A percentile compares a stretch with the other conserved stretches of the same genome.
phyloP scores from a whole-genome alignment of 2,329 filamentous ascomycete species.

The Exophiala calicioides region DNA sequence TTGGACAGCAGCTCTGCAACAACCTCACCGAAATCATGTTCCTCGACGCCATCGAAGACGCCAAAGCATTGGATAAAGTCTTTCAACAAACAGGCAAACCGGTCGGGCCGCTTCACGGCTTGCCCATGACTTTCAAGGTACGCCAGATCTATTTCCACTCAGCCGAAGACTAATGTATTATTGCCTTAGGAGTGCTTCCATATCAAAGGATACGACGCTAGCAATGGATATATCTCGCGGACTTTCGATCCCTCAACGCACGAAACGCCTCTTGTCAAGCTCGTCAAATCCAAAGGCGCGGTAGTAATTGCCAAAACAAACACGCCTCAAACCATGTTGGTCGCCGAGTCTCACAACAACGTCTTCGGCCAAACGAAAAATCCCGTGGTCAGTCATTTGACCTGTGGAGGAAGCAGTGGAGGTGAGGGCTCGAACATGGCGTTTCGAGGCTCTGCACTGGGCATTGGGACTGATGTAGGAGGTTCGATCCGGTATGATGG shows the following conservation, averaged over 20 bases:
- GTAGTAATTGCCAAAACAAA: slow-evolving; percentile 70
- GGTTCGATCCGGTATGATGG: slow-evolving; percentile 40
- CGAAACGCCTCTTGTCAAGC: slow-evolving; percentile 59
- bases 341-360: slow-evolving; percentile 61
- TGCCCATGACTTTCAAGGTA: slow-evolving; percentile 41
- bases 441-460: slow-evolving; percentile 59
- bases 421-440: slow-evolving; percentile 64
- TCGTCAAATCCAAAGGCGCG: slow-evolving; percentile 62
- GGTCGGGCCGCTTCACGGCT: slow-evolving; percentile 41
- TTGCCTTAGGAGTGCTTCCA: slow-evolving; percentile 28
- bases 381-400: slow-evolving; percentile 61
- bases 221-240: slow-evolving; percentile 60
- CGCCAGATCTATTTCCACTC: neutral
- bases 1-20: slow-evolving; percentile 34
- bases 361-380: slow-evolving; percentile 61
- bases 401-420: slow-evolving; percentile 65
- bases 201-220: slow-evolving; percentile 53
- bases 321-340: slow-evolving; percentile 59
- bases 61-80: slow-evolving; percentile 39
- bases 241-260: slow-evolving; percentile 59
- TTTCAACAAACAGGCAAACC: slow-evolving; percentile 34
- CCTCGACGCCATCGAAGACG: slow-evolving; percentile 38
- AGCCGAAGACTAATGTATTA: slow-evolving; percentile 4
- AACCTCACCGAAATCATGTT: slow-evolving; percentile 43
- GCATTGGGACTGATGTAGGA: slow-evolving; percentile 63